Conservation (phyloP, 257 asterid genomes). For the Forsythia viridissima region DNA sequence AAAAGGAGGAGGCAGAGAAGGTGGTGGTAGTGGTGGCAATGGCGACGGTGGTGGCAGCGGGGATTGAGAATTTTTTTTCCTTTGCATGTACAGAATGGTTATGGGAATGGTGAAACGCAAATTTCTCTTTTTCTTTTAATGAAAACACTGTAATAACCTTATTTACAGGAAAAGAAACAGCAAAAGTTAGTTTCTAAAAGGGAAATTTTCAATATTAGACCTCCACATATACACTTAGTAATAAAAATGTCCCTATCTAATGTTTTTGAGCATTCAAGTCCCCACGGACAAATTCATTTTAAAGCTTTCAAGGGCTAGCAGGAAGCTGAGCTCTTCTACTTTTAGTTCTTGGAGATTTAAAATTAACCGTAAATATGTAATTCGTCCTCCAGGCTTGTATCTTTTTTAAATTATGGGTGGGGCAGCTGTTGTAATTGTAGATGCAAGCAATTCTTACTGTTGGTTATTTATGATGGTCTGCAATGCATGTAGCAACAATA, state of each 20-base stretch:
- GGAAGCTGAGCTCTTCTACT: no score
- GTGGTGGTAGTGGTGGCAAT: constrained; percentile 17
- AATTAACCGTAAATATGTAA: no score
- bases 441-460: no score
- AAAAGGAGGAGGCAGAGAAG: constrained; percentile 5
- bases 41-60: constrained; percentile 12
- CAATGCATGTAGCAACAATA: background rate
- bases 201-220: background rate
- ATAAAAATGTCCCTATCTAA: background rate
- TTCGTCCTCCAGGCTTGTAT: no score
- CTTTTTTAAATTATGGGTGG: no score
- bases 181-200: constrained; percentile 4
- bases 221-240: background rate
- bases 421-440: no score
- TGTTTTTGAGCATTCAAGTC: background rate
- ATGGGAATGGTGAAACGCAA: constrained; percentile 42
- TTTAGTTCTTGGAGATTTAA: no score
- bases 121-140: constrained; percentile 22
- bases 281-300: background rate
- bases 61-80: background rate
- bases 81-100: background rate
- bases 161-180: constrained; percentile 32
- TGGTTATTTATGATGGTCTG: no score
- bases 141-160: constrained; percentile 40
- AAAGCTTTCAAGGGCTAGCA: no score